phyloP scores from a whole-genome alignment of 352 stramenopile species.

The Phytophthora cajani region DNA sequence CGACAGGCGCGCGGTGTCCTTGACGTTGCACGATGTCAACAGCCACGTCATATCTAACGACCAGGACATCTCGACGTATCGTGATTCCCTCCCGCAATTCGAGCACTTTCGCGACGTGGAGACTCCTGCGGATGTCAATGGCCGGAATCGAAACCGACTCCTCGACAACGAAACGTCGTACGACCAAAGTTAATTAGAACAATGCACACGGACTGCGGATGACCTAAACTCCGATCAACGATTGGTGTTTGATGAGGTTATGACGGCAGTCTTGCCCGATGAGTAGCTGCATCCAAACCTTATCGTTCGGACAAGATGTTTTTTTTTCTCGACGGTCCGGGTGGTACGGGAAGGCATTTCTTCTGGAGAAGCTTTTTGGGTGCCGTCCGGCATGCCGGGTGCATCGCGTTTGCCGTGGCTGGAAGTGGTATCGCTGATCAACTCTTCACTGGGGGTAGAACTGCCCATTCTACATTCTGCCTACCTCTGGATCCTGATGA shows the following conservation, averaged over 20 bases:
- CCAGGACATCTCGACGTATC: background rate
- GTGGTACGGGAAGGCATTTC: background rate
- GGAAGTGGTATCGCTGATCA: background rate
- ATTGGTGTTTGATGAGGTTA: background rate
- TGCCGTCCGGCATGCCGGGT: background rate
- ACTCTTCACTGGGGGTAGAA: background rate
- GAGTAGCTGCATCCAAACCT: background rate
- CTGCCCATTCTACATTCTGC: constrained; percentile 2
- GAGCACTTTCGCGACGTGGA: background rate
- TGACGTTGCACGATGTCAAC: background rate
- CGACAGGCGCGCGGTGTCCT: background rate
- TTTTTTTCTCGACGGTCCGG: background rate
- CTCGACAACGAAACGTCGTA: background rate
- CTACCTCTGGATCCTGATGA: background rate
- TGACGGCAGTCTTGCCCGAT: background rate
- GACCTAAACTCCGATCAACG: background rate
- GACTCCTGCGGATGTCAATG: background rate
- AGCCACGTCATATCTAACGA: background rate
- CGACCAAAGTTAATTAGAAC: background rate
- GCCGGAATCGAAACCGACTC: background rate
- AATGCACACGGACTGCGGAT: background rate
- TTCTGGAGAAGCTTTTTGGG: background rate
- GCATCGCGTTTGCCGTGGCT: background rate
- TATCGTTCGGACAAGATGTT: background rate
- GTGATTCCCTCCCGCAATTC: background rate